Percentiles rank a stretch among this genome's conserved stretches.
Evolutionary conservation across 371 early-diverging fungal genomes (phyloP).

Genomic region (Mortierella sp.): DNA sequence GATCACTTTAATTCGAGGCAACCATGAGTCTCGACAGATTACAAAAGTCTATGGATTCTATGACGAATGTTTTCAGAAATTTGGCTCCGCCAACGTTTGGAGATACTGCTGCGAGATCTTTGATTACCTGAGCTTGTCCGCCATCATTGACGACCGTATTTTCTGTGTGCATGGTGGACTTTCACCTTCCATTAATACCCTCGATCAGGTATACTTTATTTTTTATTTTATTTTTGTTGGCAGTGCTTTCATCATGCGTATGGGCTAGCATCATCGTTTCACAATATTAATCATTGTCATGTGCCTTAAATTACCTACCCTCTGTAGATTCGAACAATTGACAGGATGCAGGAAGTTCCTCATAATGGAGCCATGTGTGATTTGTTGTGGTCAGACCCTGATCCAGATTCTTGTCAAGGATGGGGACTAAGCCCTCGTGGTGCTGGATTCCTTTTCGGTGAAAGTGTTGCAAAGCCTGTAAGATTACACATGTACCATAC

Average conservation of each 20-base stretch:
- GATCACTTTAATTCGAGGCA: slow-evolving; percentile 98
- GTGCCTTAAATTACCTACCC: background rate
- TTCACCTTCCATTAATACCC: slow-evolving; percentile 91
- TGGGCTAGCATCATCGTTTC: background rate
- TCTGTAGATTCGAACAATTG: slow-evolving; percentile 90
- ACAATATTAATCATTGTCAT: background rate
- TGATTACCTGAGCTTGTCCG: slow-evolving; percentile 95
- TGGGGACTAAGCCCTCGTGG: slow-evolving; percentile 99
- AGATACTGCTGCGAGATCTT: slow-evolving; percentile 98
- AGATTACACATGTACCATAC: slow-evolving; percentile 19
- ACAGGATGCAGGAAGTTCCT: slow-evolving; percentile 98
- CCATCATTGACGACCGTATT: slow-evolving; percentile 94
- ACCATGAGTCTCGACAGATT: slow-evolving; percentile 98
- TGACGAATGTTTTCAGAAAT: slow-evolving; percentile 98
- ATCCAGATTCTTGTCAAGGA: slow-evolving; percentile 76
- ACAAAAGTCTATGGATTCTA: slow-evolving; percentile 99
- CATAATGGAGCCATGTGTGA: slow-evolving; percentile 99
- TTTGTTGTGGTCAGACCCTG: slow-evolving; percentile 99
- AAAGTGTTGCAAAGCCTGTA: slow-evolving; percentile 87
- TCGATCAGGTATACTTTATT: slow-evolving; percentile 87
- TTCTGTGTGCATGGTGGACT: slow-evolving; percentile 99
- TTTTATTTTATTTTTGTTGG: background rate
- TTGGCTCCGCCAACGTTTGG: slow-evolving; percentile 98
- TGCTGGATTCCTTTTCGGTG: slow-evolving; percentile 98
- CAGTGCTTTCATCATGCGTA: background rate